A percentile compares a stretch with the other conserved stretches of the same genome.
Evolutionary conservation across 371 early-diverging fungal species (phyloP).

Genomic region (Nematocida major): DNA sequence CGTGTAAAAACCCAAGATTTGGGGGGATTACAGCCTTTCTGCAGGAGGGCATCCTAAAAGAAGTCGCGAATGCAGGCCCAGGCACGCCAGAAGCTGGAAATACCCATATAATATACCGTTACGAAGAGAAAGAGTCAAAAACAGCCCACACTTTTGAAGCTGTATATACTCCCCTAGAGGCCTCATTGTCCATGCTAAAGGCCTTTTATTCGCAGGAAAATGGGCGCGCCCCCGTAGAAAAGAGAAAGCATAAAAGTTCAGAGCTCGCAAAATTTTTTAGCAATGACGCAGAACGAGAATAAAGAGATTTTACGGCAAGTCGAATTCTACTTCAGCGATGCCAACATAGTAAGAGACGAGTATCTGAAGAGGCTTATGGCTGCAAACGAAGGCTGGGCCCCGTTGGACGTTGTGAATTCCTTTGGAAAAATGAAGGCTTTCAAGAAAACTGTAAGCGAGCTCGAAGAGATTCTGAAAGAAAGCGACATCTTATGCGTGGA

Average conservation of each 20-base stretch:
- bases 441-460: slow-evolving; percentile 44
- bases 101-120: too few relatives aligned
- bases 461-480: slow-evolving; percentile 52
- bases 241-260: slow-evolving; percentile 35
- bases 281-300: background rate
- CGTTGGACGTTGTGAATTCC: slow-evolving; percentile 51
- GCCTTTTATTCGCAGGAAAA: slow-evolving; percentile 35
- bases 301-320: slow-evolving; percentile 57
- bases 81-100: too few relatives aligned
- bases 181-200: slow-evolving; percentile 11
- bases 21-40: slow-evolving; percentile 53
- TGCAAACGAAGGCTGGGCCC: slow-evolving; percentile 54
- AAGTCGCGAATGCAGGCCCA: background rate
- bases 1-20: slow-evolving; percentile 62
- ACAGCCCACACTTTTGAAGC: background rate
- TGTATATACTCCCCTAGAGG: background rate
- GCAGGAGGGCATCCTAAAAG: background rate
- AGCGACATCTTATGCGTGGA: slow-evolving; percentile 51
- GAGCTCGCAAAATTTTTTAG: slow-evolving; percentile 23
- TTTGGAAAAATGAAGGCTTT: slow-evolving; percentile 59
- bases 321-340: slow-evolving; percentile 65
- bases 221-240: slow-evolving; percentile 17
- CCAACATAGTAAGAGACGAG: slow-evolving; percentile 62
- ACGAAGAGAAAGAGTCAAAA: background rate
- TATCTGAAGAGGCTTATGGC: slow-evolving; percentile 54